Percentiles rank a stretch among this genome's conserved stretches.
Evolutionary conservation across 73 alveolate genomes (phyloP).

Genomic region (Tetrahymena thermophila): DNA sequence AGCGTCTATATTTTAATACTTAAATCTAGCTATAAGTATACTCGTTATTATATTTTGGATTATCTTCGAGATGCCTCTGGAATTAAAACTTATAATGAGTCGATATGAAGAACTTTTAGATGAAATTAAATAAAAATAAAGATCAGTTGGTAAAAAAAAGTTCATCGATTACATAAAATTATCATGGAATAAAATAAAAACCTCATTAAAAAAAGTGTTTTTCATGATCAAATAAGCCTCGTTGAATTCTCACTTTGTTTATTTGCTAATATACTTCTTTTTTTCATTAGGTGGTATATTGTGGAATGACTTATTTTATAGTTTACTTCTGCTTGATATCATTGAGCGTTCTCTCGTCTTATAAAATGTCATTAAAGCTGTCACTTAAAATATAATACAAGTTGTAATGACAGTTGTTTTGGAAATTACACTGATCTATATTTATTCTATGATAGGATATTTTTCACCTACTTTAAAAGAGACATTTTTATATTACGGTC

Average conservation of each 20-base stretch:
- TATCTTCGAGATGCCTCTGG: not conserved
- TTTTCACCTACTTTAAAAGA: conserved; percentile 13
- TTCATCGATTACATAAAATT: not conserved
- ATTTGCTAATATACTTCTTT: not conserved
- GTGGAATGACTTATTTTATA: conserved; percentile 20
- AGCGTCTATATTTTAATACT: not conserved
- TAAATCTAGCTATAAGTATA: not conserved
- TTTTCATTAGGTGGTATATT: not conserved
- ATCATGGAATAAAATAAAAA: not conserved
- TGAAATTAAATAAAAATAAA: not conserved
- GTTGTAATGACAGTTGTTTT: conserved; percentile 26
- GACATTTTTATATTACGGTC: not conserved
- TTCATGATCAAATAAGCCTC: not conserved
- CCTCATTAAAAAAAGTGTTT: not conserved
- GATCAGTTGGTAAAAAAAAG: not conserved
- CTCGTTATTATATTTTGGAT: not conserved
- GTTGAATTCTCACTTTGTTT: not conserved
- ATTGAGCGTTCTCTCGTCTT: conserved; percentile 39
- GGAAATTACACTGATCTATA: conserved; percentile 17
- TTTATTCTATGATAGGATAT: conserved; percentile 33
- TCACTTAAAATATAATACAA: conserved; percentile 9
- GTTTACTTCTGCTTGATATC: conserved; percentile 26
- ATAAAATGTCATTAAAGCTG: conserved; percentile 34
- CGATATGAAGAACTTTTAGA: not conserved
- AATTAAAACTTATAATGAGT: not conserved